Evolutionary conservation across 2,329 filamentous ascomycete genomes (phyloP).

Genomic region (Pseudogymnoascus sp.): DNA sequence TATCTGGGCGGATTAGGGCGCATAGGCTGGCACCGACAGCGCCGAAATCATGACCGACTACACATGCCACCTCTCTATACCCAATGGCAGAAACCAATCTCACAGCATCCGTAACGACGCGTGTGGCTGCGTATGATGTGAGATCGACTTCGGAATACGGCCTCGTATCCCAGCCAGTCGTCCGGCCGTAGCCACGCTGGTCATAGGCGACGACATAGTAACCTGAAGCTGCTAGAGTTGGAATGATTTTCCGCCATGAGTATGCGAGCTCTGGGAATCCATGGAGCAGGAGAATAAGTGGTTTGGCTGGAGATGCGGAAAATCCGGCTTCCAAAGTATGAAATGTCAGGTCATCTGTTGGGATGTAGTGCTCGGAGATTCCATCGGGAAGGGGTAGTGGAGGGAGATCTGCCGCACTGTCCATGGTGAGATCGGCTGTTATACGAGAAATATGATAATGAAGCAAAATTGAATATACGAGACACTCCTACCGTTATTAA

Average conservation of each 20-base stretch:
- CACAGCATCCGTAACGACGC: slow-evolving; percentile 54
- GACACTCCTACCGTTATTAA: not conserved
- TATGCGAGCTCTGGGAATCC: slow-evolving; percentile 64
- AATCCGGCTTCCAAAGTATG: slow-evolving; percentile 52
- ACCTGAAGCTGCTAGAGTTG: slow-evolving; percentile 48
- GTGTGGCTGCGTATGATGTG: slow-evolving; percentile 48
- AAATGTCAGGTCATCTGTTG: slow-evolving; percentile 53
- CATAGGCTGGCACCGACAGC: slow-evolving; percentile 52
- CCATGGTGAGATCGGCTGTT: slow-evolving; percentile 19
- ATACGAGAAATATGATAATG: not conserved
- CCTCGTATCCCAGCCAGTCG: slow-evolving; percentile 50
- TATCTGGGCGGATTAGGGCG: slow-evolving; percentile 55
- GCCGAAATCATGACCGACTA: slow-evolving; percentile 62
- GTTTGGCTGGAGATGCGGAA: slow-evolving; percentile 33
- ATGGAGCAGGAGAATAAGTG: slow-evolving; percentile 55
- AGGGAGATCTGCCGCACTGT: slow-evolving; percentile 12
- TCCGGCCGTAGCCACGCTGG: slow-evolving; percentile 61
- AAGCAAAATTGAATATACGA: not conserved
- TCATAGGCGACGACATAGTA: slow-evolving; percentile 62
- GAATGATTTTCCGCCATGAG: slow-evolving; percentile 60
- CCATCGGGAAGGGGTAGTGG: slow-evolving; percentile 43
- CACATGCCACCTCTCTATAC: slow-evolving; percentile 48
- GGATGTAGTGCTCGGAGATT: slow-evolving; percentile 48
- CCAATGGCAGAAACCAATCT: slow-evolving; percentile 54
- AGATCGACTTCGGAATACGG: slow-evolving; percentile 47